These are phyloP conservation scores for Salix caprea DNA, from an alignment of 345 rosid genomes.

Conservation along the genomic window DNA sequence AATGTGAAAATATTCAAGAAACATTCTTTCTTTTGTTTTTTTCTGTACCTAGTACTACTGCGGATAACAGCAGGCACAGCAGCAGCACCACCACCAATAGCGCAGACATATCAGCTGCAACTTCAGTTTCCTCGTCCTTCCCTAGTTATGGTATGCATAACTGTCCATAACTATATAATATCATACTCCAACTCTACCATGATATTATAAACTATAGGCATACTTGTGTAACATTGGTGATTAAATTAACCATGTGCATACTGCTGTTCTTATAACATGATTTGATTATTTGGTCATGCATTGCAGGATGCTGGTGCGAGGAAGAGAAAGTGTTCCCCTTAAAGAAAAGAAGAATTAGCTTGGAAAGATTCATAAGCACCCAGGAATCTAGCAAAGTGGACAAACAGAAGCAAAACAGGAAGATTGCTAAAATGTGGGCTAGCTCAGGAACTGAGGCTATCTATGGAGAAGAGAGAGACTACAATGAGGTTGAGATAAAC, in stretches of 20 bases:
- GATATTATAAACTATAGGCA: too few relatives aligned
- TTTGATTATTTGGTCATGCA: not conserved
- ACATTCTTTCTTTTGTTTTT: not conserved
- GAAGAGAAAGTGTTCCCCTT: constrained; percentile 11
- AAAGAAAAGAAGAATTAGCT: constrained; percentile 5
- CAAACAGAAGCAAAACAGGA: not conserved
- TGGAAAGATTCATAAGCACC: constrained; percentile 1
- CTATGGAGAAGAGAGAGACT: not conserved
- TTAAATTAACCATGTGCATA: too few relatives aligned
- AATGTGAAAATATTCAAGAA: too few relatives aligned
- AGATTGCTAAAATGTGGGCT: not conserved
- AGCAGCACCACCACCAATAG: not conserved
- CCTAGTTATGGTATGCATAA: not conserved
- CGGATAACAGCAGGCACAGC: not conserved
- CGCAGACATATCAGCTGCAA: not conserved
- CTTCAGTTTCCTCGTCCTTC: constrained; percentile 5
- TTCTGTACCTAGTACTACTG: not conserved
- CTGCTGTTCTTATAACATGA: not conserved
- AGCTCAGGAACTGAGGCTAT: not conserved
- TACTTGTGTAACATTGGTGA: too few relatives aligned
- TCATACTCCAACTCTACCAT: too few relatives aligned
- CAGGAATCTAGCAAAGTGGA: not conserved
- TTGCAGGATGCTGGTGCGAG: constrained; percentile 3
- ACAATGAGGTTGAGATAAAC: not conserved
- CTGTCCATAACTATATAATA: not conserved